Evolutionary conservation across 805 yeast species (phyloP).

Genomic region (Maudiozyma pseudohumilis): DNA sequence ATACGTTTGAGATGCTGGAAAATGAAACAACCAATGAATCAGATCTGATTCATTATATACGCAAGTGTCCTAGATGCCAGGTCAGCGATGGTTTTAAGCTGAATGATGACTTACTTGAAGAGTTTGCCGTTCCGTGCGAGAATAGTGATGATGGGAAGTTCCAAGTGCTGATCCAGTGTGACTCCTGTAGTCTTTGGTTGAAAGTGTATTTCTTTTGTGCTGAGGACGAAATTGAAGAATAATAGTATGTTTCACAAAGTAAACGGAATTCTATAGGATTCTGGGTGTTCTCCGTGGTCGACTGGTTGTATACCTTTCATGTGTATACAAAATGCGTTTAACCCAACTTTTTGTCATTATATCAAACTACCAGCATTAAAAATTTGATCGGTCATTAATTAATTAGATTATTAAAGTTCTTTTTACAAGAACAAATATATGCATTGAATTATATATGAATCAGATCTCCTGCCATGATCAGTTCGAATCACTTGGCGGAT

Average conservation of each 20-base stretch:
- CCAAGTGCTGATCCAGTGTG: slow-evolving; percentile 70
- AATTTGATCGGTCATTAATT: no score
- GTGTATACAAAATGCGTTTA: no score
- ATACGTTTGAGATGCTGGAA: slow-evolving; percentile 38
- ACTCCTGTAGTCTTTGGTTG: slow-evolving; percentile 79
- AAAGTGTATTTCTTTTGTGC: slow-evolving; percentile 50
- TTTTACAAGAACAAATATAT: no score
- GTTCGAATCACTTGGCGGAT: no score
- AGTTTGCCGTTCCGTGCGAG: slow-evolving; percentile 33
- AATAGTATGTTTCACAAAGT: background rate
- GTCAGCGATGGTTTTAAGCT: slow-evolving; percentile 44
- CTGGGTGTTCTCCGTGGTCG: no score
- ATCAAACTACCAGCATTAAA: no score
- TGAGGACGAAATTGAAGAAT: slow-evolving; percentile 12
- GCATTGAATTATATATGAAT: no score
- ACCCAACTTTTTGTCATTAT: no score
- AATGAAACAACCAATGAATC: slow-evolving; percentile 19
- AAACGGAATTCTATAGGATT: no score
- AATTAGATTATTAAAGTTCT: no score
- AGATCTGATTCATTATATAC: slow-evolving; percentile 24
- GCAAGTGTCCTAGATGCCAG: slow-evolving; percentile 61
- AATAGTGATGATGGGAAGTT: slow-evolving; percentile 36
- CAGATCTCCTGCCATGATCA: no score
- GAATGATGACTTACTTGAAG: slow-evolving; percentile 50
- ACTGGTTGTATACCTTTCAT: no score